Evolutionary conservation across 2,329 filamentous ascomycete species (phyloP), one percentile per base, ranked within the genome.

Genomic region (Pseudogymnoascus sp.): DNA sequence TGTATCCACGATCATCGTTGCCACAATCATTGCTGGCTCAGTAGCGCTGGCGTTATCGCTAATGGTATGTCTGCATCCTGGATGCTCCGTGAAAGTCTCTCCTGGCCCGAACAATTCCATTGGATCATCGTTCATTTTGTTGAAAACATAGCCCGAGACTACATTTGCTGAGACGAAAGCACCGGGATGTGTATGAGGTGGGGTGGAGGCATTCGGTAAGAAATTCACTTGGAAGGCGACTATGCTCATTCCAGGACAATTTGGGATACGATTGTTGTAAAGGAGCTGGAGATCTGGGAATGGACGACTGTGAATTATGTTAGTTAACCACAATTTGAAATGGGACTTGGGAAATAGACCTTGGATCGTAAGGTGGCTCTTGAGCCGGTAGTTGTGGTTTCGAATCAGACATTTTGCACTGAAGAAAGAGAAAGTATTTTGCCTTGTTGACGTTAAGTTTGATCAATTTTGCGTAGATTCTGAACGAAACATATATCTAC

Each of bases 1-100:
- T 0, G 77, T 76, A 27, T 80, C 77, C 8, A 79, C 63, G 0
- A 80, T 68, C 21, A 80, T 63, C 1, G 69, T 74, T 1, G 73
- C 79, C 4, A 79, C 63, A 27, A 78, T 65, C 27, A 66, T 71
- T 1, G 74, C 72, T 0, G 70, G 65, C 60, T 78, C 73, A 0
- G 71, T 76, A 3, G 69, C 64, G 61, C 77, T 79, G 1, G 70
- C 70, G 64, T 81, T 80, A 15, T 77, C 74, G 15, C 75, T 76
- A 9, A 80, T 74, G 4, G 73, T 74, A 61, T 81, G 78, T 48
- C 80, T 76, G n/a, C 79, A 82, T 0, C 78, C 77, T 0, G 79
- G 78, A 2, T 73, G 70, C 67, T 82, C 78, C 21, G 72, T 73
- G 66, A 76, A 80, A 7, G 68, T 74, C 8, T 76, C 74, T 0